A percentile compares a stretch with the other conserved stretches of the same genome.
phyloP scores from a whole-genome alignment of 164 flowering plant species.

The Tetrastigma voinierianum region DNA sequence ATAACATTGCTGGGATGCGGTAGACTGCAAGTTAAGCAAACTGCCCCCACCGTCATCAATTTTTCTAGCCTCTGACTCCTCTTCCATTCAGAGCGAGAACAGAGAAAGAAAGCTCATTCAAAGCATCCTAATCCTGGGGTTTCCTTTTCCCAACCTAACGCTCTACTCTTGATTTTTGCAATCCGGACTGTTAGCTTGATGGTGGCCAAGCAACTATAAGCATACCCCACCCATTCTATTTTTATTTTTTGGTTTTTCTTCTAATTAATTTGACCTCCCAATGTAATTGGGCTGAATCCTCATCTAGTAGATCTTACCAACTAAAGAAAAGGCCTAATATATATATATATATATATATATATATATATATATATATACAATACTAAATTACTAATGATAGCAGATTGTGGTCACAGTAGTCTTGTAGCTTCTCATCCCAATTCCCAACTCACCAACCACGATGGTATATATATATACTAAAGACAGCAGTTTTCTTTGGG shows the following conservation, averaged over 20 bases:
- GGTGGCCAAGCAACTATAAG: conserved; percentile 23
- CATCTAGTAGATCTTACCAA: conserved; percentile 2
- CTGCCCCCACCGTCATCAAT: conserved; percentile 1
- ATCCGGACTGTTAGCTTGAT: conserved; percentile 31
- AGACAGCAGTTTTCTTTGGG: no score
- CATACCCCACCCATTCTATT: no score
- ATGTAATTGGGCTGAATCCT: not conserved
- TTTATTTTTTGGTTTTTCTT: not conserved
- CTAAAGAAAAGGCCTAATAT: not conserved
- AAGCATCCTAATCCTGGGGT: conserved; percentile 15
- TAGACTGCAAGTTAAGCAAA: conserved; percentile 52
- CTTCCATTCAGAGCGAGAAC: conserved; percentile 17
- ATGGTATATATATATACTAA: no score
- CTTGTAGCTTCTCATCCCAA: no score
- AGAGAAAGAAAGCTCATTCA: conserved; percentile 1
- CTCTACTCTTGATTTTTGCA: conserved; percentile 28
- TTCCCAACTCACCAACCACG: no score
- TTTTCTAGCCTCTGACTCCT: conserved; percentile 11
- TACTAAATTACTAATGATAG: no score
- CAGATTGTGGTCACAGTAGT: no score
- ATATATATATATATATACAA: no score
- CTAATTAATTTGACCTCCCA: no score
- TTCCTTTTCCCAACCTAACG: conserved; percentile 29
- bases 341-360: no score
- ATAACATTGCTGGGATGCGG: conserved; percentile 6